Evolutionary conservation across 1,284 basidiomycete genomes (phyloP).

Genomic region (Papiliotrema flavescens): DNA sequence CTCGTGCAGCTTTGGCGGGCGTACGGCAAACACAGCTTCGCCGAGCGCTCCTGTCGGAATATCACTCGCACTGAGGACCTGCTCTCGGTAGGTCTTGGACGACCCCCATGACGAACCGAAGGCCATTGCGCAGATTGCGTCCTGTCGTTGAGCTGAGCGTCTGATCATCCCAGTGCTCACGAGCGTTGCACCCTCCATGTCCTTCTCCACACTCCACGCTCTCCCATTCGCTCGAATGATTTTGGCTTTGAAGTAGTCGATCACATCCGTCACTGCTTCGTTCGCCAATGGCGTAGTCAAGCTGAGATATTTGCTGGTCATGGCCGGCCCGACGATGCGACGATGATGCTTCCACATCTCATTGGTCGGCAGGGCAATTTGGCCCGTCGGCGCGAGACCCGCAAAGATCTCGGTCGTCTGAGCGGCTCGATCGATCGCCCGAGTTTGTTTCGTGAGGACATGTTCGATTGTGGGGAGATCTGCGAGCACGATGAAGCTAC

Average conservation of each 20-base stretch:
- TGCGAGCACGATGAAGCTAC: constrained; percentile 23
- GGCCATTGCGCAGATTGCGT: constrained; percentile 33
- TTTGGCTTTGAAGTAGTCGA: constrained; percentile 23
- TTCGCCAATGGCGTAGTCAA: constrained; percentile 24
- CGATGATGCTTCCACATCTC: constrained; percentile 30
- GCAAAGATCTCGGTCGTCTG: constrained; percentile 20
- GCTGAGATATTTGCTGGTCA: constrained; percentile 33
- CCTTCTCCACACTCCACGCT: constrained; percentile 12
- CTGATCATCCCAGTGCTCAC: no score
- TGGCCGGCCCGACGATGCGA: constrained; percentile 25
- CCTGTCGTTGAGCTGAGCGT: no score
- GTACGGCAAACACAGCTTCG: constrained; percentile 16
- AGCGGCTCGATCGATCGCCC: constrained; percentile 19
- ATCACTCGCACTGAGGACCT: constrained; percentile 3
- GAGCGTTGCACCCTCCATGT: constrained; percentile 24
- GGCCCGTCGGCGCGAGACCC: constrained; percentile 20
- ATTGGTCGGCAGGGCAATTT: constrained; percentile 24
- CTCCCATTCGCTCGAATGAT: constrained; percentile 2
- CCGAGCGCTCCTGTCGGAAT: constrained; percentile 5
- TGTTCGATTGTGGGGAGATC: constrained; percentile 23
- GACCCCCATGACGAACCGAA: constrained; percentile 27
- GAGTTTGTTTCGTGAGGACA: constrained; percentile 14
- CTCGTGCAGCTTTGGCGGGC: not conserved
- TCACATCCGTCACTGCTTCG: constrained; percentile 16
- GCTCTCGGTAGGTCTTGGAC: constrained; percentile 7